A percentile compares a stretch with the other conserved stretches of the same genome.
phyloP scores from a whole-genome alignment of 352 stramenopile genomes.

The Globisporangium apiculatum region DNA sequence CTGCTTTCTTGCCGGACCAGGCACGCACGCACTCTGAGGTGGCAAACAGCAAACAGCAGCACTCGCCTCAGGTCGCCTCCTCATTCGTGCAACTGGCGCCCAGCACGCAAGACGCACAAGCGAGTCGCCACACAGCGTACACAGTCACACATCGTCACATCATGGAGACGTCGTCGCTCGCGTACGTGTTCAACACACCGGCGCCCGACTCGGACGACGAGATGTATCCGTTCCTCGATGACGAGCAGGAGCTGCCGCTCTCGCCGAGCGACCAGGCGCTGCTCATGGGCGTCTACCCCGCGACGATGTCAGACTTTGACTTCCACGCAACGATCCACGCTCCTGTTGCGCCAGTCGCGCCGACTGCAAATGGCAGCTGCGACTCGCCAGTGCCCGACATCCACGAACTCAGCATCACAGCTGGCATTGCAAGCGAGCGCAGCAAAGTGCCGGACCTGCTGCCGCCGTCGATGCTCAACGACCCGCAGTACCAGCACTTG shows the following conservation, averaged over 20 bases:
- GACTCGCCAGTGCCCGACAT: constrained; percentile 8
- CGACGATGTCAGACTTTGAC: constrained; percentile 57
- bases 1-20: neutral
- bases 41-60: no score
- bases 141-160: neutral
- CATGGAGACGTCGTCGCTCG: constrained; percentile 19
- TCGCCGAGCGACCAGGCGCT: constrained; percentile 46
- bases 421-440: constrained; percentile 12
- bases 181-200: constrained; percentile 42
- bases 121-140: neutral
- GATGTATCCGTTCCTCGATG: constrained; percentile 51
- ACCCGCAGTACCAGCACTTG: constrained; percentile 18
- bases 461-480: constrained; percentile 18
- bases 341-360: constrained; percentile 6
- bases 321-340: constrained; percentile 50
- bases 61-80: no score
- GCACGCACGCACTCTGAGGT: neutral
- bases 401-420: constrained; percentile 16
- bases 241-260: constrained; percentile 19
- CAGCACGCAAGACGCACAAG: neutral
- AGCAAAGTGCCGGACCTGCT: constrained; percentile 25
- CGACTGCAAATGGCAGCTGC: neutral
- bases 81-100: neutral
- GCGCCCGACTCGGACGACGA: constrained; percentile 33
- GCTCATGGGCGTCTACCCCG: constrained; percentile 50